A percentile compares a stretch with the other conserved stretches of the same genome.
phyloP scores from a whole-genome alignment of 2,329 filamentous ascomycete genomes.

The Epichloe gansuensis region DNA sequence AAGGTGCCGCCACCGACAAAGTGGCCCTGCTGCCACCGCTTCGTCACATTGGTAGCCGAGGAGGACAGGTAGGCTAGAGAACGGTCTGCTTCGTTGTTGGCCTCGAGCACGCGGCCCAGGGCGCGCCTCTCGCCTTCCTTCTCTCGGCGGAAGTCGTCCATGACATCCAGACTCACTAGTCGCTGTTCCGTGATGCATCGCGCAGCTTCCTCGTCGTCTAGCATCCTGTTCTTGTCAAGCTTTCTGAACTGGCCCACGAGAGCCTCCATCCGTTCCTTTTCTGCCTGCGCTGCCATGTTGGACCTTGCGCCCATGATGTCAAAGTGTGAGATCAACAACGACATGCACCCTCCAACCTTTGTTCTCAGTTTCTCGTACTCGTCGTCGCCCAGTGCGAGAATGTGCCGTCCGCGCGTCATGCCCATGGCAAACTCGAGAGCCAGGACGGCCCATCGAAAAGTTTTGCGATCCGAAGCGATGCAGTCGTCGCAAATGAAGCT shows the following conservation, averaged over 20 bases:
- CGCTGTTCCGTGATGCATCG: constrained; percentile 64
- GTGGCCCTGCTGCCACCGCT: constrained; percentile 98
- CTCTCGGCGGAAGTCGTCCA: constrained; percentile 68
- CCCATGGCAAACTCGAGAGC: constrained; percentile 95
- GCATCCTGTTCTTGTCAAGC: constrained; percentile 60
- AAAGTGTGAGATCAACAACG: constrained; percentile 91
- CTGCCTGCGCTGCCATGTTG: constrained; percentile 83
- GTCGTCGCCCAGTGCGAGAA: constrained; percentile 76
- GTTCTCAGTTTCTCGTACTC: constrained; percentile 73
- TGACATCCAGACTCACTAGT: constrained; percentile 55
- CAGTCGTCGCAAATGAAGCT: constrained; percentile 98
- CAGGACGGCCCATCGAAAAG: constrained; percentile 92
- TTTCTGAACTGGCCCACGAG: constrained; percentile 63
- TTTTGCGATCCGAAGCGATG: constrained; percentile 83
- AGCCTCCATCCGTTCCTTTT: constrained; percentile 78
- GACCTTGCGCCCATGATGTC: constrained; percentile 97
- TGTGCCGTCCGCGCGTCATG: constrained; percentile 89
- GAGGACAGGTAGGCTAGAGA: constrained; percentile 90
- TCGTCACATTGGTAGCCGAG: constrained; percentile 84
- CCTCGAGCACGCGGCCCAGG: constrained; percentile 81
- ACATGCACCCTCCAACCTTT: constrained; percentile 97
- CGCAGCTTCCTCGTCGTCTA: constrained; percentile 77
- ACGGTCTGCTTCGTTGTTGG: constrained; percentile 88
- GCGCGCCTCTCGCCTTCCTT: constrained; percentile 78
- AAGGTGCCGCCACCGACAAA: constrained; percentile 96